These are phyloP conservation scores for Penicillium pulvis DNA, from an alignment of 495 filamentous ascomycete genomes.

Conservation along the genomic window DNA sequence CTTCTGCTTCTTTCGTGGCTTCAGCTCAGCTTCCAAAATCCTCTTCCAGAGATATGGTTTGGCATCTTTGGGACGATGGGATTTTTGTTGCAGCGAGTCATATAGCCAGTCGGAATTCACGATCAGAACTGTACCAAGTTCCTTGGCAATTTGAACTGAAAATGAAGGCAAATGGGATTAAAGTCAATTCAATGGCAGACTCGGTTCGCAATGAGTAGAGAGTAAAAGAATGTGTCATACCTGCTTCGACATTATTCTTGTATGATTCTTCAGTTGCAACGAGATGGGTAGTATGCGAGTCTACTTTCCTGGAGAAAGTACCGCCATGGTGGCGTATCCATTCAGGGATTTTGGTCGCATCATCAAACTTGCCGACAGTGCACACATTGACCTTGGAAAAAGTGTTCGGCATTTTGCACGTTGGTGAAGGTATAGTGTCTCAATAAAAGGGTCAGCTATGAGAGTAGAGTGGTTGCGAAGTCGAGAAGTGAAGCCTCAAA, in stretches of 20 bases:
- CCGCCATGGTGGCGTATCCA: conserved; percentile 62
- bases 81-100: conserved; percentile 45
- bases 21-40: conserved; percentile 29
- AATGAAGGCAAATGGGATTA: background rate
- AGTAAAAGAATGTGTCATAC: conserved; percentile 32
- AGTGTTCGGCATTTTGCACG: conserved; percentile 33
- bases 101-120: conserved; percentile 66
- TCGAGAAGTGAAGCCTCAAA: background rate
- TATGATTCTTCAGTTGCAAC: conserved; percentile 56
- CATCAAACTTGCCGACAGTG: conserved; percentile 44
- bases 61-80: conserved; percentile 38
- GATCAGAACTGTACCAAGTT: conserved; percentile 46
- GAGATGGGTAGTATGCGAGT: conserved; percentile 57
- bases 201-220: background rate
- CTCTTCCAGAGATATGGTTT: conserved; percentile 48
- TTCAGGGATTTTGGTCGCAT: conserved; percentile 46
- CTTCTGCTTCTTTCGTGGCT: conserved; percentile 15
- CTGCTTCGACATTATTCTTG: conserved; percentile 42
- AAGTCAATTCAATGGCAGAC: background rate
- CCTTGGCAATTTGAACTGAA: conserved; percentile 47
- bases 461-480: background rate
- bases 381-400: conserved; percentile 31
- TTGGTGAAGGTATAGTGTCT: background rate
- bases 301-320: conserved; percentile 39
- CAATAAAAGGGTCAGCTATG: background rate